phyloP scores from a whole-genome alignment of 192 early-diverging fungal species.

The Coemansia sp. region DNA sequence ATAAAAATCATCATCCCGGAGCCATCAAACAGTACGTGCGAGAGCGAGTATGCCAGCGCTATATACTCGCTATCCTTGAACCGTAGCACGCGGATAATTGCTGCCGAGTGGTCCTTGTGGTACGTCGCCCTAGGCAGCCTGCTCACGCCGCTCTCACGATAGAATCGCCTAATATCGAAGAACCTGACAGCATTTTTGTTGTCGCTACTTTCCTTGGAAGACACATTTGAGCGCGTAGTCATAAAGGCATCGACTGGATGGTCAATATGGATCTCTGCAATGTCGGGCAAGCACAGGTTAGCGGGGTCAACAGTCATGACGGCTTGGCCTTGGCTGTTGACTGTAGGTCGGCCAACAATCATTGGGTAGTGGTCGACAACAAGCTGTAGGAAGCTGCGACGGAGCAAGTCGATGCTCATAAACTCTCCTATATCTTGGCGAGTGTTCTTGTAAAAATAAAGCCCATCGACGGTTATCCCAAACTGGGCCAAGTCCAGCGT shows the following conservation, averaged over 20 bases:
- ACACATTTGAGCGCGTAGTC: constrained; percentile 1
- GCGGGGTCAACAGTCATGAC: constrained; percentile 30
- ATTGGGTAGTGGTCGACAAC: constrained; percentile 51
- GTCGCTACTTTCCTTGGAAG: not conserved
- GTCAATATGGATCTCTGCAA: constrained; percentile 31
- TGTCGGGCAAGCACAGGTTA: constrained; percentile 40
- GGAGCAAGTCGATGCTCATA: constrained; percentile 35
- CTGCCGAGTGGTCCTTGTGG: constrained; percentile 30
- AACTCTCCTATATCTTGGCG: constrained; percentile 10
- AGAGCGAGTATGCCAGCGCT: constrained; percentile 30
- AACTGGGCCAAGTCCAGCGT: constrained; percentile 38
- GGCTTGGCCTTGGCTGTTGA: constrained; percentile 29
- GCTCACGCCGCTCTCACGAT: constrained; percentile 21
- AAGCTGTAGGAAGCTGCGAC: constrained; percentile 29
- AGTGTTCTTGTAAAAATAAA: constrained; percentile 37
- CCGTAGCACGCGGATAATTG: constrained; percentile 31
- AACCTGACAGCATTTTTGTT: constrained; percentile 14
- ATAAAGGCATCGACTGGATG: constrained; percentile 38
- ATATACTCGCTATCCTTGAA: constrained; percentile 40
- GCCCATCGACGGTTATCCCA: constrained; percentile 28
- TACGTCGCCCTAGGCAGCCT: constrained; percentile 32
- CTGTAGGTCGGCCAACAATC: constrained; percentile 29
- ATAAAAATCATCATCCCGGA: constrained; percentile 21
- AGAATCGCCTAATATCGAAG: constrained; percentile 45
- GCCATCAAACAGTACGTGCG: constrained; percentile 47